Percentiles rank a stretch among this genome's conserved stretches.
phyloP scores from a whole-genome alignment of 2,329 filamentous ascomycete genomes.

The Calonectria fujianensis region DNA sequence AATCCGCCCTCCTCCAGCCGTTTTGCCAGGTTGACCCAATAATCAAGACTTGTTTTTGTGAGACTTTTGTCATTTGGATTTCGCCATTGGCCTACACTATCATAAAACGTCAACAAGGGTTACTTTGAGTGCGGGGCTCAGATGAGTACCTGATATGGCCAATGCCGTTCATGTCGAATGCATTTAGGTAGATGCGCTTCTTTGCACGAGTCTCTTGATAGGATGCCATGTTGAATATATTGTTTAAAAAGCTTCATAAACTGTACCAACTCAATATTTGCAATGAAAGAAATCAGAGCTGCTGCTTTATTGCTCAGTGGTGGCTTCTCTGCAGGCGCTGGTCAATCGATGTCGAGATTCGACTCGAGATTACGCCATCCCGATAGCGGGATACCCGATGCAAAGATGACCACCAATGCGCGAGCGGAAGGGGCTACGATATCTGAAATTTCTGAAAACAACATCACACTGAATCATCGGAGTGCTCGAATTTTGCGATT shows the following conservation, averaged over 20 bases:
- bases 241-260: neutral
- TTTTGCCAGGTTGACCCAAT: slow-evolving; percentile 78
- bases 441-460: neutral
- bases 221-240: neutral
- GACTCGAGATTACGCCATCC: slow-evolving; percentile 13
- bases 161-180: slow-evolving; percentile 40
- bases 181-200: slow-evolving; percentile 44
- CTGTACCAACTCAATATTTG: too few species aligned
- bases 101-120: neutral
- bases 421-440: neutral
- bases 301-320: neutral
- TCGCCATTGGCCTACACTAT: slow-evolving; percentile 43
- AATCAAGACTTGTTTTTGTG: slow-evolving; percentile 64
- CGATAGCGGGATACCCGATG: slow-evolving; percentile 18
- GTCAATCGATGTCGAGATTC: slow-evolving; percentile 13
- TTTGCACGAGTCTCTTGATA: neutral
- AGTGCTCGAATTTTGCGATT: neutral
- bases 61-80: slow-evolving; percentile 41
- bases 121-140: neutral
- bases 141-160: slow-evolving; percentile 32
- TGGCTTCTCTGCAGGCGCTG: too few species aligned
- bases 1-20: slow-evolving; percentile 76
- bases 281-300: neutral
- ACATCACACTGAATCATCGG: neutral
- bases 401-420: neutral